phyloP scores from a whole-genome alignment of 1,139 yeast species.

The Williopsis jadinii region DNA sequence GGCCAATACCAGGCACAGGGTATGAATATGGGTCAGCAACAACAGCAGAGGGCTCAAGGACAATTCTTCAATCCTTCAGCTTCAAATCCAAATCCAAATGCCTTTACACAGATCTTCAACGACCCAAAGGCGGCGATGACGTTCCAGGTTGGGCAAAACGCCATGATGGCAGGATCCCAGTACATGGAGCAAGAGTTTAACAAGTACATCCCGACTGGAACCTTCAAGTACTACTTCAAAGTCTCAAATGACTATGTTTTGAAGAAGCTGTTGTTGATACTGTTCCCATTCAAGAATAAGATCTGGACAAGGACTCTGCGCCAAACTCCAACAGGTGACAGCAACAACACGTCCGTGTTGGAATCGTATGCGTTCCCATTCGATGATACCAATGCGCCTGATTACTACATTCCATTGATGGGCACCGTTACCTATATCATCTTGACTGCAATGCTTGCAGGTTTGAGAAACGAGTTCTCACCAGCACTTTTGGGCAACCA shows the following conservation, averaged over 20 bases:
- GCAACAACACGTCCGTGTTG: slow-evolving; percentile 1
- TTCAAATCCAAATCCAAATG: slow-evolving; percentile 1
- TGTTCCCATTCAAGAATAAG: slow-evolving; percentile 82
- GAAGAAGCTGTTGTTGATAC: slow-evolving; percentile 60
- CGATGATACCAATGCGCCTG: slow-evolving; percentile 91
- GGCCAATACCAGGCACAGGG: slow-evolving; percentile 10
- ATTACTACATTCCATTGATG: slow-evolving; percentile 92
- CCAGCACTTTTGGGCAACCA: slow-evolving; percentile 89
- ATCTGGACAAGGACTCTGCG: slow-evolving; percentile 57
- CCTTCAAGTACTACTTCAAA: slow-evolving; percentile 79
- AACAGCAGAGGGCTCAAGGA: slow-evolving; percentile 2
- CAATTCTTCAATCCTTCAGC: slow-evolving; percentile 2
- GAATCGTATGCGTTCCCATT: slow-evolving; percentile 64
- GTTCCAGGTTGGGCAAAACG: slow-evolving; percentile 80
- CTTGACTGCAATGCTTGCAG: slow-evolving; percentile 79
- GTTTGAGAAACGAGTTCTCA: slow-evolving; percentile 84
- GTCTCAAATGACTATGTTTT: slow-evolving; percentile 86
- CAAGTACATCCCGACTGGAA: slow-evolving; percentile 38
- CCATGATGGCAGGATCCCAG: slow-evolving; percentile 60
- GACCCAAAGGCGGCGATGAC: slow-evolving; percentile 87
- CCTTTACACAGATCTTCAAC: slow-evolving; percentile 40
- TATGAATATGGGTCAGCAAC: slow-evolving; percentile 5
- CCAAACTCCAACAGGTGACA: slow-evolving; percentile 6
- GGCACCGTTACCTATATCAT: slow-evolving; percentile 84
- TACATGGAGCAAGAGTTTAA: slow-evolving; percentile 69